Base-by-base conservation (phyloP, 2,329 filamentous ascomycete species). In the Claviceps fusiformis region DNA sequence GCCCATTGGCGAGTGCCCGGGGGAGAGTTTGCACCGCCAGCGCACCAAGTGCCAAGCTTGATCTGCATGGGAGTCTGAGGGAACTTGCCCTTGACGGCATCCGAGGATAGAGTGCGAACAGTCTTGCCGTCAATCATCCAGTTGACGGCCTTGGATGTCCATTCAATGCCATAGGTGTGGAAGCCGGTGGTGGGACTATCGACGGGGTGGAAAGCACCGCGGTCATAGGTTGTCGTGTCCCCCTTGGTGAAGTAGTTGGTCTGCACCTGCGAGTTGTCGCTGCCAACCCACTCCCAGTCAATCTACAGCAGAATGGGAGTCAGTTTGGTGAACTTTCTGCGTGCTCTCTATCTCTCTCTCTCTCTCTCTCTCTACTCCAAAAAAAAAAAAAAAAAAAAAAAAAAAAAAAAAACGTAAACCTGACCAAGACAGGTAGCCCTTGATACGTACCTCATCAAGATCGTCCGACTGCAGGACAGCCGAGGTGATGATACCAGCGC, bases 401-500 rank as follows among this genome's bases (percentile, higher is more conserved):
- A 24, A 33, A 33, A 3, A 33, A 6, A 33, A 3, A 33, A 33
- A 33, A 33, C 1, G n/a, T n/a, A n/a, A n/a, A n/a, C 5, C 8
- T 33, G 31, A 33, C 31, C 31, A 2, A 33, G 5, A 3, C 31
- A 6, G 31, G 31, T 33, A 33, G 8, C 35, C 11, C 3, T 37
- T 76, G 95, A 24, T 6, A 53, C 56, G 37, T 56, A 65, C 64
- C 62, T 71, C 69, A 68, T 97, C 92, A 35, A 95, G 79, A 65
- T 86, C 82, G 64, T 95, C 89, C 1, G 90, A 96, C 74, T 95
- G 87, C 60, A 98, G 75, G 46, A 97, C 89, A 45, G 88, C 79
- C 60, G 87, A 91, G 73, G 90, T 96, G 59, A 98, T 87, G 60
- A 98, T 87, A 61, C 93, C 93, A 7, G 75, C 76, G 47, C 92